Conservation (phyloP, 306 rosid genomes). For the Trifolium repens region DNA sequence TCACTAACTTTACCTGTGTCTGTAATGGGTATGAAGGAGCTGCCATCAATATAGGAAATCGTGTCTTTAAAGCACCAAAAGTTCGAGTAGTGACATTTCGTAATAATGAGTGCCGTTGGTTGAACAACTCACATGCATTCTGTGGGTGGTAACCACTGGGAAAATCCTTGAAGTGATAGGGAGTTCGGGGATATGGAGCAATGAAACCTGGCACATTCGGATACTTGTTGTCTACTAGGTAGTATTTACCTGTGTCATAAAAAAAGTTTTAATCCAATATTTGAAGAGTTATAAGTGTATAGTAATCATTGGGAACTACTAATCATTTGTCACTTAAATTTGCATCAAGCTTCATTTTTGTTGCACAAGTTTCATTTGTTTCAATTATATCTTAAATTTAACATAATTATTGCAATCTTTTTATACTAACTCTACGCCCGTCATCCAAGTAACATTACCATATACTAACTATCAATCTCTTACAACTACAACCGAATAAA, state of each 20-base stretch:
- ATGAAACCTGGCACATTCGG: slow-evolving; percentile 80
- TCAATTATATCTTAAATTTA: slow-evolving; percentile 18
- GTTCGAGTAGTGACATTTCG: slow-evolving; percentile 58
- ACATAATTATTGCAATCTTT: slow-evolving; percentile 20
- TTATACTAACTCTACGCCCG: not conserved
- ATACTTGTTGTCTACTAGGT: slow-evolving; percentile 77
- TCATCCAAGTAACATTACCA: slow-evolving; percentile 14
- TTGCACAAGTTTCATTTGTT: slow-evolving; percentile 3
- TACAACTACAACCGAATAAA: slow-evolving; percentile 32
- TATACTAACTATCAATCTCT: slow-evolving; percentile 35
- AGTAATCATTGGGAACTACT: slow-evolving; percentile 12
- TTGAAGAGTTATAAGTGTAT: slow-evolving; percentile 27
- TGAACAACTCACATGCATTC: slow-evolving; percentile 74
- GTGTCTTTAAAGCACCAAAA: slow-evolving; percentile 69
- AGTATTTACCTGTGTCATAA: slow-evolving; percentile 74
- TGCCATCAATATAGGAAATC: slow-evolving; percentile 80
- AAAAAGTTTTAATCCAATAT: slow-evolving; percentile 37
- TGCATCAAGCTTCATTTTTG: slow-evolving; percentile 29
- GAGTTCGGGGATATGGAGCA: slow-evolving; percentile 71
- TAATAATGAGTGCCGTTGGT: slow-evolving; percentile 76
- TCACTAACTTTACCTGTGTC: slow-evolving; percentile 88
- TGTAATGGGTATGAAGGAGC: slow-evolving; percentile 87
- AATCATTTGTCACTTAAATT: slow-evolving; percentile 11
- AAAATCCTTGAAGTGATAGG: slow-evolving; percentile 58
- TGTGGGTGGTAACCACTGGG: slow-evolving; percentile 71